Evolutionary conservation across 495 filamentous ascomycete genomes (phyloP).

Genomic region (Podospora appendiculata): DNA sequence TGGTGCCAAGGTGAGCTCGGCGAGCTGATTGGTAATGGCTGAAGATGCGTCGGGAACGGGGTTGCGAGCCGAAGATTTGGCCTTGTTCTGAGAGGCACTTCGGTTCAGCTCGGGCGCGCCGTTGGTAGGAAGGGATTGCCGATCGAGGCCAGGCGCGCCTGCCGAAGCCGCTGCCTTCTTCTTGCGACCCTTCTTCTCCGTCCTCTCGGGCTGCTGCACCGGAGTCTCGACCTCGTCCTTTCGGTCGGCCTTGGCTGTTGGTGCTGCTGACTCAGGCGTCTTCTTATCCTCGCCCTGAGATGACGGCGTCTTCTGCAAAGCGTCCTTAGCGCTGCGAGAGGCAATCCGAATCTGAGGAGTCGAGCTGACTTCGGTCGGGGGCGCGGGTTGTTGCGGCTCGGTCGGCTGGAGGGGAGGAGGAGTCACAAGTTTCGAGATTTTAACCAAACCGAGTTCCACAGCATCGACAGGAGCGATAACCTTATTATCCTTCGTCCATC

Average conservation of each 20-base stretch:
- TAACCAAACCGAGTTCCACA: slow-evolving; percentile 51
- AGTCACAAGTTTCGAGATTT: slow-evolving; percentile 37
- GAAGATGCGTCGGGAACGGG: neutral
- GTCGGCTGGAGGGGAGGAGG: slow-evolving; percentile 26
- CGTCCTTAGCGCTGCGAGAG: slow-evolving; percentile 33
- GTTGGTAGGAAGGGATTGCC: slow-evolving; percentile 10
- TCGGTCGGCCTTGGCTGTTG: slow-evolving; percentile 28
- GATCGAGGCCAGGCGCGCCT: slow-evolving; percentile 2
- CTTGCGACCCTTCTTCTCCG: slow-evolving; percentile 40
- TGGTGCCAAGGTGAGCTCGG: slow-evolving; percentile 8
- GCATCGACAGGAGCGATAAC: slow-evolving; percentile 70
- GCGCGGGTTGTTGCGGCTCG: slow-evolving; percentile 16
- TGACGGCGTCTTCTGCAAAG: slow-evolving; percentile 21
- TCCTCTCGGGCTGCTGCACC: slow-evolving; percentile 31
- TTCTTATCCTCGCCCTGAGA: slow-evolving; percentile 24
- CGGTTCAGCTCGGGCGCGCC: slow-evolving; percentile 15
- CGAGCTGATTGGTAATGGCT: slow-evolving; percentile 7
- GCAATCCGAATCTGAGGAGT: slow-evolving; percentile 29
- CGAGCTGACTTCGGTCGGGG: slow-evolving; percentile 4
- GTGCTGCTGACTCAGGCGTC: slow-evolving; percentile 11
- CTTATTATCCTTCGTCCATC: slow-evolving; percentile 82
- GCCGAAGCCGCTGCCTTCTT: slow-evolving; percentile 32
- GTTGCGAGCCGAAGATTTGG: slow-evolving; percentile 16
- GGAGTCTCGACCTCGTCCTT: slow-evolving; percentile 34
- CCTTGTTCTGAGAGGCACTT: slow-evolving; percentile 17